Evolutionary conservation across 495 filamentous ascomycete genomes (phyloP).

Genomic region (Letharia columbiana): DNA sequence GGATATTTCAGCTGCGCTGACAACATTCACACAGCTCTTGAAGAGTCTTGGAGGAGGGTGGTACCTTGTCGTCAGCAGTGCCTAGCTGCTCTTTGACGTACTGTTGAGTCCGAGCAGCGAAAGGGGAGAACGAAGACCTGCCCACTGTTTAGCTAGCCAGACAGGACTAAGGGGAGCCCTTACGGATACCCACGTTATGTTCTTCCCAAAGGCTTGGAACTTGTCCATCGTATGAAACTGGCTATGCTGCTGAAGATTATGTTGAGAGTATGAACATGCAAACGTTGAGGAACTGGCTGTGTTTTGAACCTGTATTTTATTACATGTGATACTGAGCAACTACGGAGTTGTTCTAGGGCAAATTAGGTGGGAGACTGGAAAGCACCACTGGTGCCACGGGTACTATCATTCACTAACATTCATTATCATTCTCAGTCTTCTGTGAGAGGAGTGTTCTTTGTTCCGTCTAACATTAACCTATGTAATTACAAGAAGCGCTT

Average conservation of each 20-base stretch:
- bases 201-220: slow-evolving; percentile 67
- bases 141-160: slow-evolving; percentile 12
- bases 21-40: not conserved
- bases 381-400: not conserved
- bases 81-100: slow-evolving; percentile 95
- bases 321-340: no score
- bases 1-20: not conserved
- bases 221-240: slow-evolving; percentile 50
- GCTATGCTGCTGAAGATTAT: not conserved
- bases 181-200: slow-evolving; percentile 47
- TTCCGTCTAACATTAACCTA: slow-evolving; percentile 13
- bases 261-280: not conserved
- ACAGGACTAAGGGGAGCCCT: slow-evolving; percentile 17
- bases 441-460: slow-evolving; percentile 21
- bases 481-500: slow-evolving; percentile 25
- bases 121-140: slow-evolving; percentile 65
- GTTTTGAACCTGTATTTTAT: not conserved
- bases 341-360: not conserved
- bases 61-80: slow-evolving; percentile 87
- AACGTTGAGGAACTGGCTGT: not conserved
- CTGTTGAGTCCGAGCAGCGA: slow-evolving; percentile 88
- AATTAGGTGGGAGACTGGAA: not conserved
- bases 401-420: no score
- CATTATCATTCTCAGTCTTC: not conserved
- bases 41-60: not conserved